These are phyloP conservation scores for Cryphonectria naterciae DNA, from an alignment of 2,329 filamentous ascomycete species.

Conservation along the genomic window DNA sequence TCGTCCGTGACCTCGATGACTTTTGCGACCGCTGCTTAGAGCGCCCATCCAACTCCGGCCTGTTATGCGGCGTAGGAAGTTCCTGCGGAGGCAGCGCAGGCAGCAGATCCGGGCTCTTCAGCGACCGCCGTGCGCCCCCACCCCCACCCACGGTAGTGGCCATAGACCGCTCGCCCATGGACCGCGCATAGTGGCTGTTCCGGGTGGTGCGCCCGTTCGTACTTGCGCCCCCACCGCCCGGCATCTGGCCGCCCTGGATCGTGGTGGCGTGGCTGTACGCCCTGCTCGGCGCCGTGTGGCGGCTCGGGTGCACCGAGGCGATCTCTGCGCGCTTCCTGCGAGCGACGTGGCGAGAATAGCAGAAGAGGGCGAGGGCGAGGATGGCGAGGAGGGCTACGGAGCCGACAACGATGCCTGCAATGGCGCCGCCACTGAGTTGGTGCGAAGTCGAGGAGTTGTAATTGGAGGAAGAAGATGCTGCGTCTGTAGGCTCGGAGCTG, in stretches of 20 bases:
- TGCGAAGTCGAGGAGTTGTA: constrained; percentile 9
- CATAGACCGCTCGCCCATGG: constrained; percentile 5
- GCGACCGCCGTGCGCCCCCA: not conserved
- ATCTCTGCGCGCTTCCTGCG: constrained; percentile 23
- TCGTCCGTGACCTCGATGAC: not conserved
- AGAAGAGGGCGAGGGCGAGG: constrained; percentile 29
- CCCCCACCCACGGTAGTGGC: not conserved
- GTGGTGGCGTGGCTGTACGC: constrained; percentile 8
- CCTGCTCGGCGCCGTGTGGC: constrained; percentile 1
- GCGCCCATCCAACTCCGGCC: constrained; percentile 19
- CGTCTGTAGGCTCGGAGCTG: constrained; percentile 3
- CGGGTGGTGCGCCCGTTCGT: constrained; percentile 1
- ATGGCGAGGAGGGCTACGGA: constrained; percentile 28
- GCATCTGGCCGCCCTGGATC: not conserved
- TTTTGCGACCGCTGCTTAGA: constrained; percentile 11
- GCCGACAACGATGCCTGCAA: constrained; percentile 36
- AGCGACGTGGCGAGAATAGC: constrained; percentile 22
- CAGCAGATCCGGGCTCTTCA: constrained; percentile 13
- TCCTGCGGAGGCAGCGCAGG: constrained; percentile 19
- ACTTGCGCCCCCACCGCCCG: not conserved
- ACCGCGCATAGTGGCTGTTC: constrained; percentile 12
- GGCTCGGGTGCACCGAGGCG: constrained; percentile 11
- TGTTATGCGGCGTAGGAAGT: constrained; percentile 25
- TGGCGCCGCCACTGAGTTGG: constrained; percentile 32
- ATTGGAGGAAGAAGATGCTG: constrained; percentile 11